These are phyloP conservation scores for Laburnicola sp. DNA, from an alignment of 2,329 filamentous ascomycete genomes.

Conservation along the genomic window DNA sequence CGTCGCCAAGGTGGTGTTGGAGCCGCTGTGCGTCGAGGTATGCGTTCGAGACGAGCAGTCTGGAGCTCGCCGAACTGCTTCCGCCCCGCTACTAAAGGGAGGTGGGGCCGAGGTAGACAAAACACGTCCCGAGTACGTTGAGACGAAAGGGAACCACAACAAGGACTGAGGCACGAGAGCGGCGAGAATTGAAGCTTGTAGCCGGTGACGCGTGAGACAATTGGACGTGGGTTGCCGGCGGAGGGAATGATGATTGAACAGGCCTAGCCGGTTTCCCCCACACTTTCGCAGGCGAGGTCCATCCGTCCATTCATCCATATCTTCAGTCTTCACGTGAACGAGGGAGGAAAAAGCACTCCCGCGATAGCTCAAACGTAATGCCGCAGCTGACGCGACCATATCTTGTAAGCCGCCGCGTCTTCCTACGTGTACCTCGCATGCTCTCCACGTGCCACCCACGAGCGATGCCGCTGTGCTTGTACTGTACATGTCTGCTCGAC, in stretches of 20 bases:
- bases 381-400: constrained; percentile 23
- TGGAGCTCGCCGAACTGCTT: constrained; percentile 19
- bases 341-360: constrained; percentile 19
- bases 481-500: not conserved
- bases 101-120: constrained; percentile 34
- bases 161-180: constrained; percentile 1
- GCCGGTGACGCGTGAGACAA: constrained; percentile 14
- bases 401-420: constrained; percentile 8
- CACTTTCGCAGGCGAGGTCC: constrained; percentile 20
- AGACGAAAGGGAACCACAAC: not conserved
- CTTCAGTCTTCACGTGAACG: constrained; percentile 29
- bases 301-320: too few relatives aligned
- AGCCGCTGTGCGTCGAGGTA: not conserved
- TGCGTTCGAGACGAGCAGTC: constrained; percentile 12
- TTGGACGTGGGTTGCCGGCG: constrained; percentile 13
- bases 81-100: constrained; percentile 37
- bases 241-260: not conserved
- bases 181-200: constrained; percentile 8
- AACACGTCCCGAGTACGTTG: constrained; percentile 7
- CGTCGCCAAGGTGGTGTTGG: constrained; percentile 36
- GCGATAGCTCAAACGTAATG: not conserved
- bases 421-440: too few relatives aligned
- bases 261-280: constrained; percentile 21
- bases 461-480: constrained; percentile 10
- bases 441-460: not conserved